Evolutionary conservation across 768 basidiomycete species (phyloP).

Genomic region (Sistotremastrum suecicum): DNA sequence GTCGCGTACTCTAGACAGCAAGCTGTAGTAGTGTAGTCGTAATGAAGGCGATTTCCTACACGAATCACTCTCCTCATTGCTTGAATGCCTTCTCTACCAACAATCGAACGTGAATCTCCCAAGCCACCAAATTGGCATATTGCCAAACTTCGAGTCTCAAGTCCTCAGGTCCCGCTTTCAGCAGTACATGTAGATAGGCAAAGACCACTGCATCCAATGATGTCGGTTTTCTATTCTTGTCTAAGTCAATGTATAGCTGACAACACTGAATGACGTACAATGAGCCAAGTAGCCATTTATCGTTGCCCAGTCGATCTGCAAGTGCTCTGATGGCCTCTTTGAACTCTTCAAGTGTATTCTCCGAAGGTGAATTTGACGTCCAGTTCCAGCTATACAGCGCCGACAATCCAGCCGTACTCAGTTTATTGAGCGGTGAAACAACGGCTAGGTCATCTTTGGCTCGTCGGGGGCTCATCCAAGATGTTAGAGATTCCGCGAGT

Average conservation of each 20-base stretch:
- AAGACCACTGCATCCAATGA: conserved; percentile 72
- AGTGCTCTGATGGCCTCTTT: conserved; percentile 58
- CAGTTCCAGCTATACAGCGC: too few species aligned
- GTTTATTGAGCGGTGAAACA: not conserved
- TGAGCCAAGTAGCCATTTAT: conserved; percentile 74
- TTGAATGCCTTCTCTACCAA: conserved; percentile 41
- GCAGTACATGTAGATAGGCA: conserved; percentile 62
- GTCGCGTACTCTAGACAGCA: too few species aligned
- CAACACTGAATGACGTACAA: conserved; percentile 26
- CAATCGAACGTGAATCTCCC: conserved; percentile 58
- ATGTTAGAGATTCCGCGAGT: conserved; percentile 13
- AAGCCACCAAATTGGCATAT: conserved; percentile 63
- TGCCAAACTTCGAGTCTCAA: conserved; percentile 53
- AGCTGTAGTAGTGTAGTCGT: too few species aligned
- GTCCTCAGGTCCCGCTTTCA: conserved; percentile 23
- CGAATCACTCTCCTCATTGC: too few species aligned
- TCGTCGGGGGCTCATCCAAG: conserved; percentile 1
- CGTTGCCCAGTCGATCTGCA: conserved; percentile 59
- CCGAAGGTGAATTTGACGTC: not conserved
- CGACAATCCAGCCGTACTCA: too few species aligned
- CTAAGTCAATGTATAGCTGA: conserved; percentile 1
- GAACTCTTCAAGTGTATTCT: conserved; percentile 27
- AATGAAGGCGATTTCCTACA: too few species aligned
- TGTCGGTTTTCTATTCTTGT: conserved; percentile 44
- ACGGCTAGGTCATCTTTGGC: not conserved